Conservation (phyloP, 495 filamentous ascomycete species). For the Neurospora sp. region DNA sequence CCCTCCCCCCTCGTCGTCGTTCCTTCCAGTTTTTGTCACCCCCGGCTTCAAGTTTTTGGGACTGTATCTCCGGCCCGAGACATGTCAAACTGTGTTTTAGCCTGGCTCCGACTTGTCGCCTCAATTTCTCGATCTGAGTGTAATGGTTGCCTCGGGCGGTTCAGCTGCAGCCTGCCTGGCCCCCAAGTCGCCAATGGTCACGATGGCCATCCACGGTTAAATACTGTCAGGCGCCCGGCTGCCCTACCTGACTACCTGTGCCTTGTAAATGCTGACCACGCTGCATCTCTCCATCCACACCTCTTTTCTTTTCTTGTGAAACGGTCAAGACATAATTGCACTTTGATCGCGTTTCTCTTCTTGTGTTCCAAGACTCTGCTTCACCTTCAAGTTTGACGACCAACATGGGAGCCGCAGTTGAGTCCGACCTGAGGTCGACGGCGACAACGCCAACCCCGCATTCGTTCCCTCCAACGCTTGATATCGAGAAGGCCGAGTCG, state of each 20-base stretch:
- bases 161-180: neutral
- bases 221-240: neutral
- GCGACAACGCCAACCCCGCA: too few species aligned
- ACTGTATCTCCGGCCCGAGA: neutral
- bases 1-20: neutral
- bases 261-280: neutral
- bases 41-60: neutral
- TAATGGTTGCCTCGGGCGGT: neutral
- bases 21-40: neutral
- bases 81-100: neutral
- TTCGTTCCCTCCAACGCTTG: too few species aligned
- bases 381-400: neutral
- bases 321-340: neutral
- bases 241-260: too few species aligned
- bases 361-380: neutral
- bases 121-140: neutral
- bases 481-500: too few species aligned
- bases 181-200: neutral
- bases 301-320: neutral
- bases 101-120: neutral
- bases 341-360: neutral
- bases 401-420: neutral
- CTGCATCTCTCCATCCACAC: neutral
- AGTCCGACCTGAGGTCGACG: neutral
- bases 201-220: neutral